These are phyloP conservation scores for Alternaria panax DNA, from an alignment of 2,329 filamentous ascomycete species.

Conservation along the genomic window DNA sequence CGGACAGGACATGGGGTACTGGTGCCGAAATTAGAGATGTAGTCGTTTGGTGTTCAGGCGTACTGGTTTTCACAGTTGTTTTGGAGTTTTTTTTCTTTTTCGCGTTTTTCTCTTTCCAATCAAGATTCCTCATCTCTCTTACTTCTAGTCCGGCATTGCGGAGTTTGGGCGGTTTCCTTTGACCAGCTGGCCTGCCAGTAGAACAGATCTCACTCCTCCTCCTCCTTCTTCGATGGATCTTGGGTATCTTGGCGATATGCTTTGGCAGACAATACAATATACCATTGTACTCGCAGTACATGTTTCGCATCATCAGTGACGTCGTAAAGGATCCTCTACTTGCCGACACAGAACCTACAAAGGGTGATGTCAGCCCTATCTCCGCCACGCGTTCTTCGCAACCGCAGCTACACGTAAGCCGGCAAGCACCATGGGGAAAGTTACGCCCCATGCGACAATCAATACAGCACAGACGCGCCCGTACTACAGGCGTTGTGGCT, in stretches of 20 bases:
- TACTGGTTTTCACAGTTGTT: not conserved
- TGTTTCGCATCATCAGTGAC: not conserved
- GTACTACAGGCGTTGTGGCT: slow-evolving; percentile 36
- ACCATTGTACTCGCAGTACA: not conserved
- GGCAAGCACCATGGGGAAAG: slow-evolving; percentile 6
- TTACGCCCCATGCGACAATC: slow-evolving; percentile 8
- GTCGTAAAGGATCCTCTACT: slow-evolving; percentile 9
- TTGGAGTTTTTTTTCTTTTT: no score
- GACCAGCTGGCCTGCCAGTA: not conserved
- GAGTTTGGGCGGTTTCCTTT: not conserved
- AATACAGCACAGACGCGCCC: slow-evolving; percentile 6
- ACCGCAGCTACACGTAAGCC: slow-evolving; percentile 14
- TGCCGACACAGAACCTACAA: slow-evolving; percentile 37
- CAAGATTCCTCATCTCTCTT: not conserved
- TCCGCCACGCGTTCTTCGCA: not conserved
- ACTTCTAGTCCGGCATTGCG: not conserved
- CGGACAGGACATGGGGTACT: not conserved
- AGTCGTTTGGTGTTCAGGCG: slow-evolving; percentile 9
- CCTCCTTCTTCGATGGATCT: not conserved
- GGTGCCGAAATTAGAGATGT: slow-evolving; percentile 12
- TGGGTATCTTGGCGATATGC: not conserved
- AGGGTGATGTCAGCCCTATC: slow-evolving; percentile 7
- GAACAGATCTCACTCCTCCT: not conserved
- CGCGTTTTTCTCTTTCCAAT: not conserved
- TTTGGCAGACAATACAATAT: not conserved